Base-by-base conservation (phyloP, 179 eudicot genomes). In the Beta lomatogona region DNA sequence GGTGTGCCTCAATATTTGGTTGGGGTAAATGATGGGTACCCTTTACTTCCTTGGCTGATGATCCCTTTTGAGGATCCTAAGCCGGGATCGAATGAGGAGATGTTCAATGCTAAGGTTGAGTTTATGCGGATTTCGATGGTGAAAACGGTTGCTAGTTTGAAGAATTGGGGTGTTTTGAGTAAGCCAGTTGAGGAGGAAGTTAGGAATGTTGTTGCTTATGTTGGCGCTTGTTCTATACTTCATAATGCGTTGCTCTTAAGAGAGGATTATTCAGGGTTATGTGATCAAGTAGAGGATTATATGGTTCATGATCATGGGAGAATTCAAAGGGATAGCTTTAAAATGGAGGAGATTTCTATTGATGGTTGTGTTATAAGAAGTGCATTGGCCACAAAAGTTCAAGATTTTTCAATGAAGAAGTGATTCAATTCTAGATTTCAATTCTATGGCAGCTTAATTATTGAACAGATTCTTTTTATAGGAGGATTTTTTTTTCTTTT, bases 171-270 rank as follows among this genome's bases (percentile, higher is more conserved):
- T 59, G 87, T 92, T 77, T 71, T 95, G 87, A 87, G 82, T 21
- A 89, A 73, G 82, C 90, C 91, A 0, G 85, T 93, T 9, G 88
- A 95, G 46, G 93, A 86, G 22, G 95, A 89, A 64, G 76, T 81
- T 15, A 92, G 89, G 86, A 85, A 82, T 54, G 91, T 83, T 4
- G 98, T 95, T 78, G 97, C 94, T 22, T 93, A 87, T 78, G 83
- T 95, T 76, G 98, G 97, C 77, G 94, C 97, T 55, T 95, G 98
- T 82, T 90, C 95, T 10, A 95, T 95, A 52, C 89, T 95, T 76
- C 98, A 95, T 63, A 95, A 95, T 85, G 94, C 89, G 41, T 79
- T 95, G 93, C 83, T 95, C 6, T 81, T 85, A 80, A 92, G 97
- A 79, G 98, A 92, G 72, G 98, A 95, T 87, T 88, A 85, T 80